Evolutionary conservation across 305 asterid genomes (phyloP), one percentile per base, ranked within the genome.

Genomic region (Solanum chacoense): DNA sequence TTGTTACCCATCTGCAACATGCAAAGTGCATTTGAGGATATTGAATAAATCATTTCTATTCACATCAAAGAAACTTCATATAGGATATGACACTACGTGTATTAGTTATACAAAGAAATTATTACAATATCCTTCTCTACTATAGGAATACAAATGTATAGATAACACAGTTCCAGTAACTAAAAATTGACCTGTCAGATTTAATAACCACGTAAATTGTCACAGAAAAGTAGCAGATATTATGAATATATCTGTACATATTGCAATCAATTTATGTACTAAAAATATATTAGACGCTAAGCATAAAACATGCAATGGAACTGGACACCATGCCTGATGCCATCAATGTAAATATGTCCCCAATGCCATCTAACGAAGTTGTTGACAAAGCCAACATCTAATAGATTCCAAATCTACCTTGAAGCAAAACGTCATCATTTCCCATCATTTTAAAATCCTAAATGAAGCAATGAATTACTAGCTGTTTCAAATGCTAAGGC

Each of bases 1-100:
- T 97, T 96, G 95, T 97, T 97, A 86, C 99, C 99, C 99, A 96
- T 97, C 99, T 96, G 98, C 86, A 74, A 75, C 87, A 40, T 81
- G 91, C 40, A 88, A 85, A 86, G 69, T 87, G 89, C 73, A 90
- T 31, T 55, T 78, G 73, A 87, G 77, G 31, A 86, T 37, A 71
- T 38, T 16, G 8, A 37, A 31, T 6, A 50, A 50, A 18, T 11
- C 26, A 83, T 83, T 50, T 50, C 45, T 18, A 83, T 83, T 11
- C 73, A 83, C 42, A 50, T 50, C 87, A 50, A 50, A 2, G 87
- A 22, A 83, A 83, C 72, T 29, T 83, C 73, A 31, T 50, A 7
- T 8, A 42, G 69, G 24, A 40, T 11, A 40, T 7, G 10, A 78
- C 40, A 77, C 84, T 5, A 10, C 3, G 65, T 4, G 86, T 28